Base-by-base conservation (phyloP, 2,329 filamentous ascomycete genomes). In the Pseudogymnoascus sp. region DNA sequence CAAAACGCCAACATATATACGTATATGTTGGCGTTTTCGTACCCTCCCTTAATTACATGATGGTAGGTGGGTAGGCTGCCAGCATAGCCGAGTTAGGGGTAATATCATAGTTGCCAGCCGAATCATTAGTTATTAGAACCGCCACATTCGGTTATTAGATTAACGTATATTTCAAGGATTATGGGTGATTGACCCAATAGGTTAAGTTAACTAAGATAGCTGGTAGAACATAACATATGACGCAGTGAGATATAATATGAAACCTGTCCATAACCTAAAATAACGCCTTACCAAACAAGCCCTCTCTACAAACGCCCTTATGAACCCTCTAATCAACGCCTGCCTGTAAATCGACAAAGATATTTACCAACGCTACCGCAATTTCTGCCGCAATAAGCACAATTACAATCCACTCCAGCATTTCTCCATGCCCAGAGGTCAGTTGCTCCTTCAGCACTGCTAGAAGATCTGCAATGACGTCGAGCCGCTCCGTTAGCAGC, bases 351-450 rank as follows among this genome's bases (percentile, higher is more conserved):
- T 97, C 95, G 36, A 97, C 95, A 31, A 97, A 83, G 67, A 99
- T 97, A 75, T 97, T 97, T 70, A 97, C 88, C 16, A 86, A 89
- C 1, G 93, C 93, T 59, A 97, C 92, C 6, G 97, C 78, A 66
- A 97, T 97, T 74, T 99, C 95, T 11, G 93, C 93, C 6, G 93
- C 93, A 72, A 99, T 97, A 60, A 99, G 85, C 21, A 97, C 83
- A 71, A 99, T 97, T 47, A 99, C 89, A 75, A 95, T 93, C 90
- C 90, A 95, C 77, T 95, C 90, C 62, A 93, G 76, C 77, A 89
- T 93, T 80, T 95, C 90, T 65, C 90, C 92, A 75, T 96, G 92
- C 54, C 93, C 92, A 73, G 96, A 92, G 69, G 91, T 96, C 69
- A 97, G 78, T 78, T 97, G 93, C 75, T 97, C 95, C 77, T 97